Evolutionary conservation across 1,139 yeast genomes (phyloP).

Genomic region (Sugiyamaella castrensis): DNA sequence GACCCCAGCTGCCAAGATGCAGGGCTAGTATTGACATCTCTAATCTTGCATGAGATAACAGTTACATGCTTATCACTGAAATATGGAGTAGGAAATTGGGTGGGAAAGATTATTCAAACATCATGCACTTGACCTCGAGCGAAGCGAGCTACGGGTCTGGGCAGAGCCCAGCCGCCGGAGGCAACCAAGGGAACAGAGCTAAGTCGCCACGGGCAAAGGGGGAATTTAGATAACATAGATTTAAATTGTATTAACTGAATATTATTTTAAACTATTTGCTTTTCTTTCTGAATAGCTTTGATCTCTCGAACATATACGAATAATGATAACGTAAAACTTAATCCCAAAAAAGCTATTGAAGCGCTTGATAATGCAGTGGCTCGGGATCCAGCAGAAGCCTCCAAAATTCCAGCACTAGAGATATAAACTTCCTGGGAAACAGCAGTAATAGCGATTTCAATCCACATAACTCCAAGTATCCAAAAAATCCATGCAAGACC

Average conservation of each 20-base stretch:
- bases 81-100: too few species aligned
- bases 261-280: not conserved
- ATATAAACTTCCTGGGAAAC: slow-evolving; percentile 45
- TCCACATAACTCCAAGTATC: slow-evolving; percentile 71
- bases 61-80: too few species aligned
- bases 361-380: slow-evolving; percentile 65
- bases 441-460: slow-evolving; percentile 56
- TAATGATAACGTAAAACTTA: slow-evolving; percentile 3
- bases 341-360: slow-evolving; percentile 46
- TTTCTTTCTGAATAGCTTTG: not conserved
- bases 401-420: slow-evolving; percentile 52
- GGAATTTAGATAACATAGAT: too few species aligned
- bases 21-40: too few species aligned
- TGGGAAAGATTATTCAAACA: too few species aligned
- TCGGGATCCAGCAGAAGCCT: slow-evolving; percentile 48
- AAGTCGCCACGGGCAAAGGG: too few species aligned
- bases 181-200: too few species aligned
- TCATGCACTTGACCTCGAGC: too few species aligned
- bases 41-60: too few species aligned
- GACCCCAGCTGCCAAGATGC: too few species aligned
- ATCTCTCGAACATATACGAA: not conserved
- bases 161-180: too few species aligned
- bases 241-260: not conserved
- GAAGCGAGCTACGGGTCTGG: too few species aligned
- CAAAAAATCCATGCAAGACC: slow-evolving; percentile 48